Evolutionary conservation across 164 flowering plant species (phyloP).

Genomic region (Magnolia officinalis): DNA sequence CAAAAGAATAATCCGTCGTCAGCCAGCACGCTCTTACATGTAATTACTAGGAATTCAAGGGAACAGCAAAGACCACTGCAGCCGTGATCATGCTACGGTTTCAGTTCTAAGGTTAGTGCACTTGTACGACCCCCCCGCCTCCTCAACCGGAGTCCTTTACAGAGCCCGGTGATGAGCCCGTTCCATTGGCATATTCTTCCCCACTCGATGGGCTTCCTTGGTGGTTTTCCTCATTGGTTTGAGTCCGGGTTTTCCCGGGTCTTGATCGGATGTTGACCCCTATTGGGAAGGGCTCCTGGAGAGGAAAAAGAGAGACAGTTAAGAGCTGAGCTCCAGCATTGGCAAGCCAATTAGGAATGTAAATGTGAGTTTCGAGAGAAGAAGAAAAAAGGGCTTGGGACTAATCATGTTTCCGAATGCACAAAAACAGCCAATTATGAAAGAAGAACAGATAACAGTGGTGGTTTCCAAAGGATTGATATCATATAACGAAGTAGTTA

Average conservation of each 20-base stretch:
- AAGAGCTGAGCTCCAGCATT: background rate
- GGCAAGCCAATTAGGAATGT: background rate
- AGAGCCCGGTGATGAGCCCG: constrained; percentile 45
- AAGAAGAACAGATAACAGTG: too few species aligned
- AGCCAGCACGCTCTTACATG: background rate
- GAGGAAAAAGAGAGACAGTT: background rate
- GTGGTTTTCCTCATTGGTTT: constrained; percentile 40
- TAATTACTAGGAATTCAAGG: background rate
- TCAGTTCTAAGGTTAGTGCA: constrained; percentile 29
- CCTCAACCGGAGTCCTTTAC: constrained; percentile 44
- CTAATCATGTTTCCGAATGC: too few species aligned
- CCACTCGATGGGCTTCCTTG: constrained; percentile 46
- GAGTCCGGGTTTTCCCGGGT: constrained; percentile 44
- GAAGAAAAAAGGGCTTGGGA: too few species aligned
- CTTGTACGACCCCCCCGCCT: constrained; percentile 1
- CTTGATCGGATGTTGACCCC: constrained; percentile 62
- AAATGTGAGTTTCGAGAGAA: background rate
- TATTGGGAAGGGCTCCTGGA: constrained; percentile 86
- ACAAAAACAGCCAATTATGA: too few species aligned
- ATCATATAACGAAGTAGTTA: too few species aligned
- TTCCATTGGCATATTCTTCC: constrained; percentile 41
- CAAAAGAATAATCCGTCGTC: constrained; percentile 1
- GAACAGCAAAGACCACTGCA: background rate
- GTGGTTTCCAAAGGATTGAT: too few species aligned
- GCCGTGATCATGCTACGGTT: background rate